phyloP scores from a whole-genome alignment of 805 yeast genomes.

The Nakazawaea anatomiae region DNA sequence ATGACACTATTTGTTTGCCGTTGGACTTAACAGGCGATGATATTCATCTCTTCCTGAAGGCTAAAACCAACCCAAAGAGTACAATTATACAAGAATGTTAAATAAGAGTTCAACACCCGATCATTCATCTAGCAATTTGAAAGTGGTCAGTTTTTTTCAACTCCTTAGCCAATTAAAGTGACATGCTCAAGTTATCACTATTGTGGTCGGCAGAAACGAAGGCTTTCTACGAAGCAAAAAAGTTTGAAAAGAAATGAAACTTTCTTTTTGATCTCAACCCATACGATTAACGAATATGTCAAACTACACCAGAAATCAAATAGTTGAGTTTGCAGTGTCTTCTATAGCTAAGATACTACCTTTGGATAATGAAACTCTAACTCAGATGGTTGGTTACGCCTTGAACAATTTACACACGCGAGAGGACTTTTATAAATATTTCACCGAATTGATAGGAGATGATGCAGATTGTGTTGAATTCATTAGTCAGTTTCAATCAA shows the following conservation, averaged over 20 bases:
- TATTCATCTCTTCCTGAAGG: background rate
- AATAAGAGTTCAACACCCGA: background rate
- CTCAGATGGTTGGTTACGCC: constrained; percentile 51
- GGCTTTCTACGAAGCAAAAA: background rate
- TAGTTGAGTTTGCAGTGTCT: constrained; percentile 17
- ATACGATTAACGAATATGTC: background rate
- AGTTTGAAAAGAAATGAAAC: no score
- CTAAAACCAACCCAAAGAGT: background rate
- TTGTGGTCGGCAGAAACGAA: background rate
- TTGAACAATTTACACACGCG: constrained; percentile 35
- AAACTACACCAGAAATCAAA: constrained; percentile 16
- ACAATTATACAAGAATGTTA: background rate
- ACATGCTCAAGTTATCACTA: no score
- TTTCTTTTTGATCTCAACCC: no score
- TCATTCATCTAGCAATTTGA: background rate
- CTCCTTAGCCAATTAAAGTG: no score
- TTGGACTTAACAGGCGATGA: background rate
- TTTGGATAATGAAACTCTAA: constrained; percentile 48
- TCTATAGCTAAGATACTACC: constrained; percentile 38
- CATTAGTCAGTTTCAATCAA: constrained; percentile 35
- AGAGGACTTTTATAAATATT: constrained; percentile 44
- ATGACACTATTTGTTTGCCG: background rate
- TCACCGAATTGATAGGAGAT: constrained; percentile 52
- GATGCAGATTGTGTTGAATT: constrained; percentile 46
- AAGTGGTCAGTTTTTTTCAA: no score